These are phyloP conservation scores for Biscogniauxia mediterranea DNA, from an alignment of 2,329 filamentous ascomycete species.

Conservation along the genomic window DNA sequence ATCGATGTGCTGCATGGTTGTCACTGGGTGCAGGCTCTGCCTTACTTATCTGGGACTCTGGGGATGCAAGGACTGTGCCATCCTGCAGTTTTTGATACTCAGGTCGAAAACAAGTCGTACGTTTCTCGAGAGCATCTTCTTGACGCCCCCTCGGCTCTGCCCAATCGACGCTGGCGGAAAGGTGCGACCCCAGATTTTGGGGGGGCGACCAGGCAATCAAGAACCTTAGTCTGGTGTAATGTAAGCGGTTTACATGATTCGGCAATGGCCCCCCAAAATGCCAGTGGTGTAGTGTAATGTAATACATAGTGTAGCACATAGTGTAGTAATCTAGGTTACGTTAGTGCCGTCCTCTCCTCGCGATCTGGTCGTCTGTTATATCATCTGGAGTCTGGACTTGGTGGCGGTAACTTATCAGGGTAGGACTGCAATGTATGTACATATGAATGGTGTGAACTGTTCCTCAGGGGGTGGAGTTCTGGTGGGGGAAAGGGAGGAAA, in stretches of 20 bases:
- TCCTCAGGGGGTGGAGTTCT: background rate
- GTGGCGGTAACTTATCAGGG: no score
- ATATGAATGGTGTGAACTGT: background rate
- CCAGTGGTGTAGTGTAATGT: background rate
- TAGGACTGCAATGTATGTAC: no score
- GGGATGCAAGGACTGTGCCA: background rate
- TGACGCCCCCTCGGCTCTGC: background rate
- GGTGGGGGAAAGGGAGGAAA: no score
- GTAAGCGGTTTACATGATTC: background rate
- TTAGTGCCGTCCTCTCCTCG: background rate
- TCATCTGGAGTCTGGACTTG: background rate
- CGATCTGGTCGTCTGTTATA: background rate
- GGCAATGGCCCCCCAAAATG: background rate
- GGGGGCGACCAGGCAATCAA: background rate
- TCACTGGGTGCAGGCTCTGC: slow-evolving; percentile 3
- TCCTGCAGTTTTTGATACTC: background rate
- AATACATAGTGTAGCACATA: no score
- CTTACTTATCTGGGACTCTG: slow-evolving; percentile 3
- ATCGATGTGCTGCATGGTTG: slow-evolving; percentile 15
- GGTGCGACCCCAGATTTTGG: background rate
- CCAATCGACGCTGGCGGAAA: background rate
- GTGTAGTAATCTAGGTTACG: background rate
- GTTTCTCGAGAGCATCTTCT: background rate
- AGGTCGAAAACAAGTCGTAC: background rate
- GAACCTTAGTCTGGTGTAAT: background rate